Evolutionary conservation across 2,329 filamentous ascomycete species (phyloP).

Genomic region (Fusarium sororula): DNA sequence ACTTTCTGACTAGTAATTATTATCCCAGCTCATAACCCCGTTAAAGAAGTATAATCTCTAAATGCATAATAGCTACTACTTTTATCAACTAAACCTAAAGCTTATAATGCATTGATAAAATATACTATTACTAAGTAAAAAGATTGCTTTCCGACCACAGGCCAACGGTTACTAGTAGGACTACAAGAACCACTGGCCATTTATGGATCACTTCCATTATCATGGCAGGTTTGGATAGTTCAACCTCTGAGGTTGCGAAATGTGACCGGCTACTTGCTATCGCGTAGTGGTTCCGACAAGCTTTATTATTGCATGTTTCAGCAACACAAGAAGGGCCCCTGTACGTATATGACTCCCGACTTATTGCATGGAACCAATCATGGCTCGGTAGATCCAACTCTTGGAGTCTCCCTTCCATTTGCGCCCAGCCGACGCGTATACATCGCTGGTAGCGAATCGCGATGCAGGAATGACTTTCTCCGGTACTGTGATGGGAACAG

Average conservation of each 20-base stretch:
- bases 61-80: no score
- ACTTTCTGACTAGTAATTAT: no score
- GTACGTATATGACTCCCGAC: background rate
- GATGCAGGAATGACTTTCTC: background rate
- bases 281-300: background rate
- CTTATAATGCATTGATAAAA: no score
- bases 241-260: background rate
- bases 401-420: background rate
- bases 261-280: background rate
- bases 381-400: background rate
- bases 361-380: background rate
- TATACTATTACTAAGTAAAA: no score
- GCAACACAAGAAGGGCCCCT: background rate
- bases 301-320: background rate
- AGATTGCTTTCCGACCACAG: no score
- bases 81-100: no score
- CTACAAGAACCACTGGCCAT: no score
- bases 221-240: background rate
- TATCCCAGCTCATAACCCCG: no score
- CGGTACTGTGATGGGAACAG: no score
- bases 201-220: no score
- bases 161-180: no score
- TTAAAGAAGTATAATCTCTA: fast-evolving
- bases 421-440: background rate
- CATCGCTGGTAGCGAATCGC: background rate